These are phyloP conservation scores for Russula foetens DNA, from an alignment of 768 basidiomycete genomes.

Conservation along the genomic window DNA sequence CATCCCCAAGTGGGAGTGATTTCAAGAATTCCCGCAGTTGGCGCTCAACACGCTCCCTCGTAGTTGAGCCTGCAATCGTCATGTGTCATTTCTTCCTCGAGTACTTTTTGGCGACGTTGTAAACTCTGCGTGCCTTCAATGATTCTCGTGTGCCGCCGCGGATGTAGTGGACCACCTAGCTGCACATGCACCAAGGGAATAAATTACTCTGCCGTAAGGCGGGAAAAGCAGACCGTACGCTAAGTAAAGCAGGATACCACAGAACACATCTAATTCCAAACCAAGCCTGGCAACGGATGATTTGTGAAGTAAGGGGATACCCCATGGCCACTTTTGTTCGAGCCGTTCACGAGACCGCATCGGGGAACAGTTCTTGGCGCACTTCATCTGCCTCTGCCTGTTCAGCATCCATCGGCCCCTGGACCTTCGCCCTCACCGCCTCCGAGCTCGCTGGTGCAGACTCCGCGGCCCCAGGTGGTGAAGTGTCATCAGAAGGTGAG, in stretches of 20 bases:
- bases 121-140: no score
- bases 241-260: slow-evolving; percentile 3
- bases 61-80: no score
- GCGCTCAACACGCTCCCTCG: no score
- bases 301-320: neutral
- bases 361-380: slow-evolving; percentile 32
- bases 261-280: neutral
- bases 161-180: no score
- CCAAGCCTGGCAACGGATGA: neutral
- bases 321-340: neutral
- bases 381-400: slow-evolving; percentile 31
- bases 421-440: slow-evolving; percentile 9
- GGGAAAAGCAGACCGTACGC: neutral
- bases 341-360: slow-evolving; percentile 9
- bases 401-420: slow-evolving; percentile 27
- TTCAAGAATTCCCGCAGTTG: no score
- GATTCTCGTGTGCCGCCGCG: no score
- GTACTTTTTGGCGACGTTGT: no score
- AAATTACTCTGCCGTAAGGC: slow-evolving; percentile 7
- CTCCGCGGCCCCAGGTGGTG: neutral
- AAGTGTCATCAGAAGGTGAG: neutral
- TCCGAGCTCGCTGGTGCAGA: neutral
- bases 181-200: neutral
- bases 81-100: no score
- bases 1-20: no score